These are phyloP conservation scores for Russula abietina DNA, from an alignment of 768 basidiomycete genomes.

Conservation along the genomic window DNA sequence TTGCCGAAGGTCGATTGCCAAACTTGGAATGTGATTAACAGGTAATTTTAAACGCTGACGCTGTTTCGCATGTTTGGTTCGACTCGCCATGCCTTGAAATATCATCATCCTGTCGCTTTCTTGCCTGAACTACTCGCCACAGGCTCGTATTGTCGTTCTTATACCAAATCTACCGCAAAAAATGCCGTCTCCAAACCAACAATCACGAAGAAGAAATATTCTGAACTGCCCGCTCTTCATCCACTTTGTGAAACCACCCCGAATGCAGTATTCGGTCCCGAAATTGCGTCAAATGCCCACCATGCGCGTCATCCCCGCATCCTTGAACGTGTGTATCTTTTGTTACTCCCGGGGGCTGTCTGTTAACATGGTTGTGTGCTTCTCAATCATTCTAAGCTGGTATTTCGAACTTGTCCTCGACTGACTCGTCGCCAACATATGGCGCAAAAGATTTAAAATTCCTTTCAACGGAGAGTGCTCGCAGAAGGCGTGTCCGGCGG, in stretches of 20 bases:
- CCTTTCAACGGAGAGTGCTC: not conserved
- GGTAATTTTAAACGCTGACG: not conserved
- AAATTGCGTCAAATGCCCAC: not conserved
- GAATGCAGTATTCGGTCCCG: constrained; percentile 36
- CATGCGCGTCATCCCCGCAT: not conserved
- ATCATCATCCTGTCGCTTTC: not conserved
- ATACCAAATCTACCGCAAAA: not conserved
- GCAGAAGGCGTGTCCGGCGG: not conserved
- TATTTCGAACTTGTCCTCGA: not conserved
- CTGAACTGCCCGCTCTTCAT: constrained; percentile 51
- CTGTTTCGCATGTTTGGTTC: constrained; percentile 5
- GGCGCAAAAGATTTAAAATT: not conserved
- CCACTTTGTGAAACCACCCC: constrained; percentile 39
- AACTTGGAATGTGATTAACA: constrained; percentile 1
- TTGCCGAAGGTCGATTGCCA: not conserved
- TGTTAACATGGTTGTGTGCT: not conserved
- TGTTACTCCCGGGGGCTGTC: not conserved
- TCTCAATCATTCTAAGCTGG: not conserved
- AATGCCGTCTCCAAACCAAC: constrained; percentile 11
- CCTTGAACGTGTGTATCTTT: constrained; percentile 11
- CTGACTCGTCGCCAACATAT: not conserved
- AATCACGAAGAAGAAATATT: constrained; percentile 46
- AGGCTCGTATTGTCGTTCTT: not conserved
- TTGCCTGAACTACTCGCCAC: not conserved
- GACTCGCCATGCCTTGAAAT: constrained; percentile 3